Base-by-base conservation (phyloP, 2,329 filamentous ascomycete species). In the Penicillium sp. region DNA sequence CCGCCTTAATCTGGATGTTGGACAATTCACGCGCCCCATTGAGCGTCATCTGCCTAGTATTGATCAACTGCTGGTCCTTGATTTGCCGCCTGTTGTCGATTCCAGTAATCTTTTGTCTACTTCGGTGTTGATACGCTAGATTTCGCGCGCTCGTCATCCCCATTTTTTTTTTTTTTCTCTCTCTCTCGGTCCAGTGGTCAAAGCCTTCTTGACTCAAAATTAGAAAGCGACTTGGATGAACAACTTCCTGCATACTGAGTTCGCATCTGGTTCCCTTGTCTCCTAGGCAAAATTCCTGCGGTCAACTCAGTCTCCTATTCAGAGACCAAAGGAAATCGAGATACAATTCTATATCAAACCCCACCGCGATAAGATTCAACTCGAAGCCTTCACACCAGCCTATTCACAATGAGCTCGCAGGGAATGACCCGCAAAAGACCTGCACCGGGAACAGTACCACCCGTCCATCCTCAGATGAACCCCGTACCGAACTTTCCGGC, bases 371-470 rank as follows among this genome's bases (percentile, higher is more conserved):
- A 54, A 59, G 53, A 55, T 50, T 27, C 35, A 53, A 49, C 43
- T 25, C 35, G 50, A 49, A 43, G 29, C 36, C 54, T 49, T 35
- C 35, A 43, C 55, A 42, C 42, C 42, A 41, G 27, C 19, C 15
- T 29, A 27, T 60, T 61, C 61, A 64, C 53, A 55, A 78, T 77
- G 76, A 70, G 73, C 53, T 73, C 76, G 23, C 76, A 79, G 70
- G 73, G 74, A 49, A 68, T 76, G 42, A 78, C 76, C 52, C 80
- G 89, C 75, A 94, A 94, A 79, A 83, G 90, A 73, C 81, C 88
- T 65, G 89, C 90, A 47, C 88, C 90, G 56, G 89, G 88, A 71
- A 79, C 87, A 61, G 82, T 85, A 38, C 88, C 90, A n/a, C 77
- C 84, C 63, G 77, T 83, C 23, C 83, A 86, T 49, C 79, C 80